Evolutionary conservation across 495 filamentous ascomycete genomes (phyloP).

Genomic region (Parachaetomium inaequale): DNA sequence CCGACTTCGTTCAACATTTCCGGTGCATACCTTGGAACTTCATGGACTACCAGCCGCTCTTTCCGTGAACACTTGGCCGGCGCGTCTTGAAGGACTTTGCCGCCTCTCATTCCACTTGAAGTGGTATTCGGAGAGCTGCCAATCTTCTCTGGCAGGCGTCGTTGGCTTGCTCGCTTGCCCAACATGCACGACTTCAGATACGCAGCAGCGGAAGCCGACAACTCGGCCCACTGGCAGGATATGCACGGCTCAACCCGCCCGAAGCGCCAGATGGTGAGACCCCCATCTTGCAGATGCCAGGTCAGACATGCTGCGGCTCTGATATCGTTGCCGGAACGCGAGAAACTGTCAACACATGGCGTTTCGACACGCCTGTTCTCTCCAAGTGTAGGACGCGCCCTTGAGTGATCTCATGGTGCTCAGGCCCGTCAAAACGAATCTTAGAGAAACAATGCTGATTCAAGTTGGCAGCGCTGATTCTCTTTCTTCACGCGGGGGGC

Average conservation of each 20-base stretch:
- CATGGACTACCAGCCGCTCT: background rate
- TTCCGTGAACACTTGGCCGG: background rate
- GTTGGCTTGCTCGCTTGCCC: slow-evolving; percentile 5
- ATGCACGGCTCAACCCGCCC: slow-evolving; percentile 8
- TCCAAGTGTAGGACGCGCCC: background rate
- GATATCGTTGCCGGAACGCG: background rate
- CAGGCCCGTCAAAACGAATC: background rate
- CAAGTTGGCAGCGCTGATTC: background rate
- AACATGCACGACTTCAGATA: slow-evolving; percentile 1
- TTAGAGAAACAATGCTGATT: background rate
- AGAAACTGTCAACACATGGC: background rate
- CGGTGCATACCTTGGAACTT: background rate
- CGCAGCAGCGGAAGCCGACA: background rate
- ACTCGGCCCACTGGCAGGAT: background rate
- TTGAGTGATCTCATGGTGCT: background rate
- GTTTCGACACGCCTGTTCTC: background rate
- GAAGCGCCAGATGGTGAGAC: slow-evolving; percentile 9
- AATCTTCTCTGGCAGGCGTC: background rate
- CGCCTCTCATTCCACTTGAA: background rate
- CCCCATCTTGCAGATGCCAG: background rate
- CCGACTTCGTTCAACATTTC: background rate
- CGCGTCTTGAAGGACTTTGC: background rate
- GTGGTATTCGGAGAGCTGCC: background rate
- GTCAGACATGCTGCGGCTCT: background rate
- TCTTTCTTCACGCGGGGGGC: background rate